Evolutionary conservation across 2,329 filamentous ascomycete genomes (phyloP).

Genomic region (Alternaria gaisen): DNA sequence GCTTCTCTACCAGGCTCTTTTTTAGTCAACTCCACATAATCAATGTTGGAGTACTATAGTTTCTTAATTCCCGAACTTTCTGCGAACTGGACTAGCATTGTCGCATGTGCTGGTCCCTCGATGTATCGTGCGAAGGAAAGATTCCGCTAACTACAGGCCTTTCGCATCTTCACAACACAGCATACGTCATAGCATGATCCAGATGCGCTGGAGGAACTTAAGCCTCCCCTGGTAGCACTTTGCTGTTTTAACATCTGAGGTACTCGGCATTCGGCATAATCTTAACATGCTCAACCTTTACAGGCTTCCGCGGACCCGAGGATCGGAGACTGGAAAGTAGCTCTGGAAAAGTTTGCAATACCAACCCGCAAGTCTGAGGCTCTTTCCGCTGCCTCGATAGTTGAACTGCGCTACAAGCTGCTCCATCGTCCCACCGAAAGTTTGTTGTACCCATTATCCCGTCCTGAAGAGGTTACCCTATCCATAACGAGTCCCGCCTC

Average conservation of each 20-base stretch:
- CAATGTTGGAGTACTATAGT: neutral
- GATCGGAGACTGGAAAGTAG: neutral
- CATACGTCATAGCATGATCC: neutral
- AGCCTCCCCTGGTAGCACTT: neutral
- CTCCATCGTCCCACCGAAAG: neutral
- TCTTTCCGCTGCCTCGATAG: neutral
- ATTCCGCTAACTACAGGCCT: neutral
- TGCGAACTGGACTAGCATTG: neutral
- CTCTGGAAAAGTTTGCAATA: neutral
- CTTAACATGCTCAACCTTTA: neutral
- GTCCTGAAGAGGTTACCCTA: neutral
- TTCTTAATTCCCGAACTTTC: neutral
- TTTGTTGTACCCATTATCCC: neutral
- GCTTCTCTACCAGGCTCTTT: neutral
- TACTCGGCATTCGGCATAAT: neutral
- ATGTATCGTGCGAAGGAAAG: neutral
- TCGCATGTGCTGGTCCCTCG: neutral
- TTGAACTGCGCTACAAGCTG: neutral
- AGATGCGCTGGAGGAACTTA: neutral
- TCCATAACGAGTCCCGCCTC: conserved; percentile 1
- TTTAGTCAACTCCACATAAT: neutral
- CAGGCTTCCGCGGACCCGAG: neutral
- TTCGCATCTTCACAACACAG: neutral
- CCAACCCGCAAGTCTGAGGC: neutral
- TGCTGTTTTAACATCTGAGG: neutral